Evolutionary conservation across 495 filamentous ascomycete genomes (phyloP).

Genomic region (Filosporella fistucella): DNA sequence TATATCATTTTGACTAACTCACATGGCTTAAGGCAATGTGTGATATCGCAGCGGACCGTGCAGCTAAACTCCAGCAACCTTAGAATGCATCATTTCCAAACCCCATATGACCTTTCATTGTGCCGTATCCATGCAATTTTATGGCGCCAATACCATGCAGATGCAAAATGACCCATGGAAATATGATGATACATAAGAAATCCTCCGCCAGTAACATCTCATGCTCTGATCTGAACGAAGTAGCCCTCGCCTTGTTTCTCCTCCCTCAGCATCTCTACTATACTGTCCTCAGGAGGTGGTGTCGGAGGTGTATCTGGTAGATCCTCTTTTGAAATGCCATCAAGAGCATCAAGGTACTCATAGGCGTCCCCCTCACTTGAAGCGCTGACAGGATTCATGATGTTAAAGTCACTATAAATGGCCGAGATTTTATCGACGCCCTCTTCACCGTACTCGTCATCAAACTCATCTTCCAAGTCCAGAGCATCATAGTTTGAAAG

Average conservation of each 20-base stretch:
- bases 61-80: conserved; percentile 32
- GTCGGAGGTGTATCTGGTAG: conserved; percentile 22
- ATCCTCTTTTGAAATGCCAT: conserved; percentile 29
- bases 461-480: conserved; percentile 36
- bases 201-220: not conserved
- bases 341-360: conserved; percentile 42
- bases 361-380: conserved; percentile 22
- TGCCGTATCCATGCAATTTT: conserved; percentile 17
- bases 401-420: conserved; percentile 33
- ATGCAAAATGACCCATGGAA: conserved; percentile 3
- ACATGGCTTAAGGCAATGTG: conserved; percentile 38
- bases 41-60: conserved; percentile 43
- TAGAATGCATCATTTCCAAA: conserved; percentile 19
- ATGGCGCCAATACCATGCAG: conserved; percentile 13
- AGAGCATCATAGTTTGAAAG: conserved; percentile 45
- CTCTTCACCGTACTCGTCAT: conserved; percentile 24
- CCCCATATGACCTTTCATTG: conserved; percentile 4
- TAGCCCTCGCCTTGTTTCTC: conserved; percentile 28
- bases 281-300: conserved; percentile 20
- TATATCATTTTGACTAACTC: conserved; percentile 8
- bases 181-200: not conserved
- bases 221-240: conserved; percentile 21
- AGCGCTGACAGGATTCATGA: conserved; percentile 22
- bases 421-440: conserved; percentile 9
- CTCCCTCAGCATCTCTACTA: conserved; percentile 27